Evolutionary conservation across 2,329 filamentous ascomycete genomes (phyloP).

Genomic region (Neofusicoccum parvum): DNA sequence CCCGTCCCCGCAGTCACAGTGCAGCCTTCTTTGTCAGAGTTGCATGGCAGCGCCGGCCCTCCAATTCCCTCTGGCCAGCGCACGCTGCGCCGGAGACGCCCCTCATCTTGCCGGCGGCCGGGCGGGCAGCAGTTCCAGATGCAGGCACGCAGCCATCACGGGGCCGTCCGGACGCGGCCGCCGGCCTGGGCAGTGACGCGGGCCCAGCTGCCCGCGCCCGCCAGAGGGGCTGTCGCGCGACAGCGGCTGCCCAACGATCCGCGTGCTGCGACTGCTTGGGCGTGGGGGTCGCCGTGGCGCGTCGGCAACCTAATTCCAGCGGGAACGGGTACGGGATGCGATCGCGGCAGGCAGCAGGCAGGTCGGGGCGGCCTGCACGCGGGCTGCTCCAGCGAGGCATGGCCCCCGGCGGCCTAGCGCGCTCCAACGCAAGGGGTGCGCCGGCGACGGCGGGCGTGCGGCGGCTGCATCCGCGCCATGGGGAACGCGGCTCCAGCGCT

Average conservation of each 20-base stretch:
- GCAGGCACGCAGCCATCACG: conserved; percentile 4
- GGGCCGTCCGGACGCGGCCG: not conserved
- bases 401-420: conserved; percentile 10
- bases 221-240: not conserved
- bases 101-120: not conserved
- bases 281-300: conserved; percentile 13
- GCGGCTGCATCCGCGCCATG: conserved; percentile 7
- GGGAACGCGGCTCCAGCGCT: not conserved
- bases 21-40: conserved; percentile 6
- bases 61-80: not conserved
- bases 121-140: conserved; percentile 8
- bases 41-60: not conserved
- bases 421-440: not conserved
- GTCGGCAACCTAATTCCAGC: conserved; percentile 21
- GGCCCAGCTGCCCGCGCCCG: not conserved
- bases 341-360: conserved; percentile 12
- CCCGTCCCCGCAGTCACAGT: conserved; percentile 11
- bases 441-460: not conserved
- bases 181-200: not conserved
- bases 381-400: not conserved
- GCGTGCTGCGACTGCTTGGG: not conserved
- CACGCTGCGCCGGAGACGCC: conserved; percentile 14
- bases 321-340: not conserved
- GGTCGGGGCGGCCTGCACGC: conserved; percentile 2
- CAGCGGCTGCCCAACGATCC: conserved; percentile 11